A percentile compares a stretch with the other conserved stretches of the same genome.
Evolutionary conservation across 73 alveolate genomes (phyloP).

Genomic region (Paramecium pentaurelia): DNA sequence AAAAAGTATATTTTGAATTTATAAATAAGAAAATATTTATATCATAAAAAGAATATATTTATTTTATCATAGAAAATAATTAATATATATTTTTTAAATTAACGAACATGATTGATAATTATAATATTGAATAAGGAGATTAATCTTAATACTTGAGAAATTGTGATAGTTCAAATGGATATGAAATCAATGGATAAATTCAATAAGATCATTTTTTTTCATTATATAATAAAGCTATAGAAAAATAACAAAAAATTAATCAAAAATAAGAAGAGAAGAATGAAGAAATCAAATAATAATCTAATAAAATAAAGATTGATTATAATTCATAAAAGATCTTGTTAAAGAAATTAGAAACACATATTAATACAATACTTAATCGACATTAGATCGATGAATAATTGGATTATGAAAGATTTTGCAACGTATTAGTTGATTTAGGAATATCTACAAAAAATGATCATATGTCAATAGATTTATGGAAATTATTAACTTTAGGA

Average conservation of each 20-base stretch:
- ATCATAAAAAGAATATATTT: no score
- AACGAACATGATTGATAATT: not conserved
- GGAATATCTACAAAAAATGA: not conserved
- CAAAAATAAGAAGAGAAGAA: not conserved
- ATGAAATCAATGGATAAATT: not conserved
- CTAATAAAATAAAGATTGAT: constrained; percentile 20
- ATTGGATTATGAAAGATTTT: not conserved
- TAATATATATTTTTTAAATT: not conserved
- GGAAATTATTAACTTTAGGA: not conserved
- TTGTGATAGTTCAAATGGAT: not conserved
- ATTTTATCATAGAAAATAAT: no score
- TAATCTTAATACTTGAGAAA: not conserved
- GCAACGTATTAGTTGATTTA: not conserved
- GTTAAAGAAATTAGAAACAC: not conserved
- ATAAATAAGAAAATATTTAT: no score
- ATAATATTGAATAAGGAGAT: not conserved
- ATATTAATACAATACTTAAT: not conserved
- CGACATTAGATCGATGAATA: not conserved
- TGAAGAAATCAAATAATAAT: not conserved
- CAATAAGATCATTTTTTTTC: not conserved
- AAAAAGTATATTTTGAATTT: not conserved
- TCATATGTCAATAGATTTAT: not conserved
- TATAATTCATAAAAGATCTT: constrained; percentile 1
- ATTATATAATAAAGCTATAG: not conserved
- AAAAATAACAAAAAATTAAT: not conserved